Evolutionary conservation across 768 basidiomycete genomes (phyloP), one percentile per base, ranked within the genome.

Genomic region (Crepidotus variabilis): DNA sequence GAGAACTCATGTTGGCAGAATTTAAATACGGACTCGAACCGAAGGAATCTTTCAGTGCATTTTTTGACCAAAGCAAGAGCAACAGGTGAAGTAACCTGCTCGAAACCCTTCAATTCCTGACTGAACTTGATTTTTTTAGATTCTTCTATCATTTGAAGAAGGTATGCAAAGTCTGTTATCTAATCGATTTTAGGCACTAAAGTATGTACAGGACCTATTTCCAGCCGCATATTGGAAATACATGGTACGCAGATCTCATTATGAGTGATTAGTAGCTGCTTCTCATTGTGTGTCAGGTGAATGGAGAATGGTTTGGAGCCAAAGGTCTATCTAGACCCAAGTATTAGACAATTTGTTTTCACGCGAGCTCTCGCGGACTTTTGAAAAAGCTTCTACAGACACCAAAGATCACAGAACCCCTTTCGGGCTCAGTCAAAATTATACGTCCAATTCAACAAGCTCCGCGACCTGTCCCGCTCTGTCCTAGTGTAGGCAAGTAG

Each of bases 21-120:
- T 98, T 98, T 80, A 92, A 90, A 69, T 99, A 98, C 70, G 94
- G 92, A 14, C 73, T 87, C 1, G 82, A 87, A 65, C 91, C 94
- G 1, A 87, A 93, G 62, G 96, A 98, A 73, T 82, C 90, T 0
- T 98, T 99, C 65, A 72, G 80, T 14, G 65, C 70, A 2, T 73
- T 81, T 62, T 72, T 93, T 32, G 85, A 96, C 67, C 94, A 97
- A 72, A 69, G 76, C n/a, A 84, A 80, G 57, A 87, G 87, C 35
- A 80, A 87, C 64, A 79, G 87, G 92, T 90, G 58, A 57, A 79
- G 24, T 35, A n/a, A 7, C 24, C 43, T 10, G 24, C 28, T 33
- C 28, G 22, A 23, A 33, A 16, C 6, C 21, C 48, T 24, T 56
- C 51, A 32, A 32, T 51, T n/a, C 22, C 57, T 22, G 59, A 50